These are phyloP conservation scores for Globisporangium emineosum DNA, from an alignment of 352 stramenopile species.

Conservation along the genomic window DNA sequence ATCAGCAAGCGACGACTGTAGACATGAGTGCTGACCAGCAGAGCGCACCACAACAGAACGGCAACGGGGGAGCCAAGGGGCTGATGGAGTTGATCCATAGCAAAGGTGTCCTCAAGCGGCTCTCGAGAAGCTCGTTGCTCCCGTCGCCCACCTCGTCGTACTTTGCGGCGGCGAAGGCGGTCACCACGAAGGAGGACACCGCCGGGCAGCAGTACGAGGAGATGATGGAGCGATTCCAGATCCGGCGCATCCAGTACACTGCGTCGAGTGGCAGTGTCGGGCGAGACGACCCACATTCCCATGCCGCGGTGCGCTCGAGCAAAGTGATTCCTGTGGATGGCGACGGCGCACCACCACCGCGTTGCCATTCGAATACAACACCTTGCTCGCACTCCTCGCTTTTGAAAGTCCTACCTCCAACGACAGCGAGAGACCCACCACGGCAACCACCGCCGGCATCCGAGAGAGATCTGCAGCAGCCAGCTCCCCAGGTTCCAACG, in stretches of 20 bases:
- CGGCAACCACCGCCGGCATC: not conserved
- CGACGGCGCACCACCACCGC: not conserved
- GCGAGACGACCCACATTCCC: not conserved
- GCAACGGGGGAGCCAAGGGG: not conserved
- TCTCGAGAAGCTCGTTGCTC: slow-evolving; percentile 6
- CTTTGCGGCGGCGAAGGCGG: not conserved
- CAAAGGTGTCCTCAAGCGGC: slow-evolving; percentile 1
- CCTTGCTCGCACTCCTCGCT: not conserved
- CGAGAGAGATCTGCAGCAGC: not conserved
- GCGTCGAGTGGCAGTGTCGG: not conserved
- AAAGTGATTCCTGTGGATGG: not conserved
- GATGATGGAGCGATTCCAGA: slow-evolving; percentile 54
- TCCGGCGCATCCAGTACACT: slow-evolving; percentile 26
- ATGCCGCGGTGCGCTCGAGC: no score
- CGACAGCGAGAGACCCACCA: not conserved
- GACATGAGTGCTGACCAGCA: not conserved
- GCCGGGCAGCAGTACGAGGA: slow-evolving; percentile 32
- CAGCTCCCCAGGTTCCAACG: not conserved
- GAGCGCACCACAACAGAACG: no score
- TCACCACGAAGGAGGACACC: slow-evolving; percentile 4
- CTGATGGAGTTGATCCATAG: slow-evolving; percentile 3
- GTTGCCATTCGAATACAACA: not conserved
- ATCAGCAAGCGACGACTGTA: not conserved
- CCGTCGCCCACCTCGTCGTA: not conserved
- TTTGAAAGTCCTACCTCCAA: not conserved